A percentile compares a stretch with the other conserved stretches of the same genome.
These are phyloP conservation scores for Ampelocalamus luodianensis DNA, from an alignment of 176 grass and related monocot genomes.

Conservation along the genomic window DNA sequence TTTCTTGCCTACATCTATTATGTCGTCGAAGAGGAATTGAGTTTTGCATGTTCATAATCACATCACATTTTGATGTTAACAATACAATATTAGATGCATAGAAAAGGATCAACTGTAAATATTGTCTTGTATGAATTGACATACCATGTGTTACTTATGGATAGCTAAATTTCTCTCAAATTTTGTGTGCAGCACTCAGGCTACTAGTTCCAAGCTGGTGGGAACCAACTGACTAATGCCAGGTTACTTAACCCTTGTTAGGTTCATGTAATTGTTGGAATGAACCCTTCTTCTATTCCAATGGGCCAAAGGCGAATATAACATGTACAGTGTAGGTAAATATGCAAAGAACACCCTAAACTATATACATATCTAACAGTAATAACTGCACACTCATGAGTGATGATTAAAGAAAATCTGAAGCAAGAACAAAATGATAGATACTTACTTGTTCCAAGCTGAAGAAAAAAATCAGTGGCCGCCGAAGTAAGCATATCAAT, in stretches of 20 bases:
- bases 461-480: conserved; percentile 78
- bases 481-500: conserved; percentile 88
- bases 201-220: conserved; percentile 4
- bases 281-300: too few species aligned
- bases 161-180: conserved; percentile 10
- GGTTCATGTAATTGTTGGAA: neutral
- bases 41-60: neutral
- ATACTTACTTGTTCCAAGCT: conserved; percentile 83
- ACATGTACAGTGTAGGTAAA: too few species aligned
- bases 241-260: neutral
- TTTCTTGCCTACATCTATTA: conserved; percentile 14
- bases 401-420: conserved; percentile 1
- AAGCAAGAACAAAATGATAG: conserved; percentile 19
- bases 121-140: conserved; percentile 19
- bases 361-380: too few species aligned
- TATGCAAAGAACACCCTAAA: too few species aligned
- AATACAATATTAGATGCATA: neutral
- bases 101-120: conserved; percentile 11
- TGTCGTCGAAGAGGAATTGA: conserved; percentile 28
- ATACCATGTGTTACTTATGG: neutral
- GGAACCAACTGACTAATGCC: conserved; percentile 3
- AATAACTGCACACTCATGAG: conserved; percentile 30
- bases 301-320: too few species aligned
- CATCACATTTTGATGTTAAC: conserved; percentile 23
- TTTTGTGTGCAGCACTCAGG: neutral